Base-by-base conservation (phyloP, 768 basidiomycete species). In the Russula vinacea region DNA sequence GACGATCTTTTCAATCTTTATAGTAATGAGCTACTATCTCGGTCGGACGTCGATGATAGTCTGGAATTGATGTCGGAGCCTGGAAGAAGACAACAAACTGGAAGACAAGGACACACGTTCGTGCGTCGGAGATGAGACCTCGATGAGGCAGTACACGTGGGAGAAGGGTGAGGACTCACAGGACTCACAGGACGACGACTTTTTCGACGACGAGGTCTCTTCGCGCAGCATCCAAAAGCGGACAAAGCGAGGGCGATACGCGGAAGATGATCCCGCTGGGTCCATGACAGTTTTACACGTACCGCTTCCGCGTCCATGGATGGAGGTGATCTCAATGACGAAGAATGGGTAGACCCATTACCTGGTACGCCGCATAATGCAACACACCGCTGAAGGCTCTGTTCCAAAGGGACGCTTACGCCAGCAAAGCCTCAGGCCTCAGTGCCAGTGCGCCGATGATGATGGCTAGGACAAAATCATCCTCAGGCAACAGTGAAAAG, bases 21-120 rank as follows among this genome's bases (percentile, higher is more conserved):
- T 5, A 90, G 91, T 66, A 89, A 94, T 45, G 92, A 94, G 68
- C 92, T 89, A 1, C 92, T 94, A 1, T 81, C 81, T 5, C 97
- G 94, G 93, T 82, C 79, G 0, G 88, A 89, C 71, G 84, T 81
- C 13, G 92, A 91, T 62, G 89, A 88, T 67, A 81, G 87, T 0
- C 75, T 94, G 24, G 89, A 92, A 71, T 90, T 88, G 5, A 85
- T 96, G 26, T 94, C 91, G 10, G 93, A 87, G 67, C 84, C 84
- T 0, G 85, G 89, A 85, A 1, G 40, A 45, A 11, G 44, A 45
- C 0, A n/a, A 47, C 55, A 70, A 75, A 53, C 79, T 79, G 11
- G 81, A 82, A 17, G 81, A 81, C 35, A 78, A 78, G 19, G 63
- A 64, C 22, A 11, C n/a, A 11, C 60, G 58, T 8, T 54, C 51